Percentiles rank a stretch among this genome's conserved stretches.
Conservation (phyloP, 495 filamentous ascomycete genomes). For the Echria macrotheca region DNA sequence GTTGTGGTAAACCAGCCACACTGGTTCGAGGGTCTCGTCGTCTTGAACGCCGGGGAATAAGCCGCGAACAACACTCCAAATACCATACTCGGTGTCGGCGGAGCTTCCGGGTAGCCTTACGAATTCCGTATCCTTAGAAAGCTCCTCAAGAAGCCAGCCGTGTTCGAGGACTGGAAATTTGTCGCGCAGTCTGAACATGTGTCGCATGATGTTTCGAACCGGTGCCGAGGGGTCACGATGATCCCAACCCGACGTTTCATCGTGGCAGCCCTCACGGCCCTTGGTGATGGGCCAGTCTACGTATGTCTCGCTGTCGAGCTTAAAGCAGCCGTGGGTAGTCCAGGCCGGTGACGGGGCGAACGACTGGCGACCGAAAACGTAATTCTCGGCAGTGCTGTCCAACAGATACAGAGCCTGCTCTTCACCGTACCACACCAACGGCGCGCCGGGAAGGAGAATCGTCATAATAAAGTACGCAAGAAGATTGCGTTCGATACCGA, state of each 20-base stretch:
- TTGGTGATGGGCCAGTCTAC: slow-evolving; percentile 54
- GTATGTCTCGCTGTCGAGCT: slow-evolving; percentile 51
- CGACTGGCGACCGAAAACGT: slow-evolving; percentile 62
- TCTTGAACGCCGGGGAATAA: slow-evolving; percentile 48
- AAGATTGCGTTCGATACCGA: slow-evolving; percentile 56
- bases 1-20: slow-evolving; percentile 68
- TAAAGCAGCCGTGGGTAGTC: slow-evolving; percentile 66
- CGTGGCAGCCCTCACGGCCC: slow-evolving; percentile 53
- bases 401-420: slow-evolving; percentile 65
- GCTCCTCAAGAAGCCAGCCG: slow-evolving; percentile 53
- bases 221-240: slow-evolving; percentile 67
- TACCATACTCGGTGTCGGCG: slow-evolving; percentile 55
- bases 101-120: slow-evolving; percentile 50
- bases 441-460: slow-evolving; percentile 60
- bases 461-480: slow-evolving; percentile 61
- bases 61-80: slow-evolving; percentile 61
- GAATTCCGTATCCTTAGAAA: slow-evolving; percentile 55
- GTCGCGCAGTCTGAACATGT: slow-evolving; percentile 59
- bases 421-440: slow-evolving; percentile 61
- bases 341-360: slow-evolving; percentile 59
- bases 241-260: slow-evolving; percentile 54
- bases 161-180: slow-evolving; percentile 58
- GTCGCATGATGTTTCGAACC: slow-evolving; percentile 60
- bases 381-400: slow-evolving; percentile 62
- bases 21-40: slow-evolving; percentile 47